phyloP scores from a whole-genome alignment of 2,329 filamentous ascomycete species.

The Epichloe typhina region DNA sequence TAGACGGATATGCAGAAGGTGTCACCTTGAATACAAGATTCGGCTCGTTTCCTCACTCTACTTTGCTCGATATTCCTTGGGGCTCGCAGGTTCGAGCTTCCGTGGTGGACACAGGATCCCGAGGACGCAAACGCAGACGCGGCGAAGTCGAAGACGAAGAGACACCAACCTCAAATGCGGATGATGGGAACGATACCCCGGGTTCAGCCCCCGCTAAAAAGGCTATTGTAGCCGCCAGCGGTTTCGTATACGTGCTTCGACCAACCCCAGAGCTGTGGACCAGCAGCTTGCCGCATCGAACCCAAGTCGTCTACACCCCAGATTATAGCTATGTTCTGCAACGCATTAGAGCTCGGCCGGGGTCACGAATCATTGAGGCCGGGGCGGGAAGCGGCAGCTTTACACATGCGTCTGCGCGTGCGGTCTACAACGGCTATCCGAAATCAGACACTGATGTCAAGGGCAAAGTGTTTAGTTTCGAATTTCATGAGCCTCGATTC shows the following conservation, averaged over 20 bases:
- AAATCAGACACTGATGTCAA: conserved; percentile 27
- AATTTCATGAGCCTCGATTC: conserved; percentile 65
- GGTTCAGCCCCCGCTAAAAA: conserved; percentile 29
- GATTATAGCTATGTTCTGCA: conserved; percentile 80
- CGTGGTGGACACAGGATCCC: conserved; percentile 80
- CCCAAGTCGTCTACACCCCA: conserved; percentile 76
- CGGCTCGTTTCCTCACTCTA: conserved; percentile 76
- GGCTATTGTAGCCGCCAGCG: conserved; percentile 43
- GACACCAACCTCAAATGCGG: conserved; percentile 20
- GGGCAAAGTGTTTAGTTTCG: conserved; percentile 70
- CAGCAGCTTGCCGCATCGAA: conserved; percentile 63
- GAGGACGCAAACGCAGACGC: conserved; percentile 56
- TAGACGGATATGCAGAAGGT: conserved; percentile 62
- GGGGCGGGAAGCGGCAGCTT: conserved; percentile 75
- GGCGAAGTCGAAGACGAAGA: conserved; percentile 30
- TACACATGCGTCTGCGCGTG: conserved; percentile 63
- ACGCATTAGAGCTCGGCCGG: conserved; percentile 59
- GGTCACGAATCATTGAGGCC: conserved; percentile 63
- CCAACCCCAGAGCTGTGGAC: conserved; percentile 79
- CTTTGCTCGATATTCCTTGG: conserved; percentile 69
- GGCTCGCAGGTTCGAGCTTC: conserved; percentile 86
- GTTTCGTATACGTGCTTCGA: conserved; percentile 66
- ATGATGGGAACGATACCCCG: conserved; percentile 19
- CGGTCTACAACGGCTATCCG: conserved; percentile 62
- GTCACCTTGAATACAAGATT: conserved; percentile 84